Conservation (phyloP, 345 rosid species). For the Acer yangbiense region DNA sequence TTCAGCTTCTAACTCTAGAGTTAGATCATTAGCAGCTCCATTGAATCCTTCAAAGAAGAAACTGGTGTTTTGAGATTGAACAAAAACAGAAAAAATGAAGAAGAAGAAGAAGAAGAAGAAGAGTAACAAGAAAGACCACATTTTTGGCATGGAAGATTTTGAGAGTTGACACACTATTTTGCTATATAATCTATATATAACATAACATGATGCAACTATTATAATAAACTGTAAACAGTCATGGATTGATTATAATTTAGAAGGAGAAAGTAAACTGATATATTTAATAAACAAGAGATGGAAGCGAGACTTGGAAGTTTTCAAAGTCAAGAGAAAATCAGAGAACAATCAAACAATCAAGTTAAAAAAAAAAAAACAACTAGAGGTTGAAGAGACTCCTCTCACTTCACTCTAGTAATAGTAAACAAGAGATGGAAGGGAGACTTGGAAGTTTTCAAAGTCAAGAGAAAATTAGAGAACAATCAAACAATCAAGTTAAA, state of each 20-base stretch:
- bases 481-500: too few relatives aligned
- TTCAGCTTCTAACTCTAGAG: conserved; percentile 26
- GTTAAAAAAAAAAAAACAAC: not conserved
- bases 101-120: conserved; percentile 5
- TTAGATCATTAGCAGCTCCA: not conserved
- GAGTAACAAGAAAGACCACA: not conserved
- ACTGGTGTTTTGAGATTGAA: conserved; percentile 12
- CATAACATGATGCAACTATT: not conserved
- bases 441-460: too few relatives aligned
- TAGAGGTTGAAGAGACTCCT: not conserved
- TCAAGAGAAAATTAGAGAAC: too few relatives aligned
- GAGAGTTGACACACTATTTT: not conserved
- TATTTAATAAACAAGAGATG: too few relatives aligned
- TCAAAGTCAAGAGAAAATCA: conserved; percentile 8
- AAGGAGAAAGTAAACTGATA: not conserved
- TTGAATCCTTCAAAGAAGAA: conserved; percentile 54
- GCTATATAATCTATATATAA: too few relatives aligned
- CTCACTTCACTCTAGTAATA: too few relatives aligned
- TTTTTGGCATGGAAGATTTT: not conserved
- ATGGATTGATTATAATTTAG: not conserved
- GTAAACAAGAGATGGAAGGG: too few relatives aligned
- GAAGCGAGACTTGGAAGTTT: not conserved
- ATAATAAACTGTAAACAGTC: not conserved
- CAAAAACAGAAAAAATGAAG: conserved; percentile 5
- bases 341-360: not conserved